Evolutionary conservation across 164 flowering plant genomes (phyloP), one percentile per base, ranked within the genome.

Genomic region (Liriodendron chinense): DNA sequence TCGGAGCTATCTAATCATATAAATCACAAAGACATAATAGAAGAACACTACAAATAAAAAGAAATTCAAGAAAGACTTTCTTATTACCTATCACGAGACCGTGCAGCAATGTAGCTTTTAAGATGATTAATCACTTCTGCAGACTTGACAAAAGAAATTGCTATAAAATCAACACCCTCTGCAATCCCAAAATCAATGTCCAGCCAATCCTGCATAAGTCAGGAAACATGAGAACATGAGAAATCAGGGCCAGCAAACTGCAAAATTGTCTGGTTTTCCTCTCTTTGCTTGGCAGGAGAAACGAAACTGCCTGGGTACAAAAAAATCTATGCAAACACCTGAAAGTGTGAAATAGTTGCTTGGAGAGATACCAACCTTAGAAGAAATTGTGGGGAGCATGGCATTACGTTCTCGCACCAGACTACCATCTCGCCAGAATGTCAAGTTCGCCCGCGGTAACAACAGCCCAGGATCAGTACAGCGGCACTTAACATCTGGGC

Each of bases 311-410:
- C 43, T 34, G 43, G 43, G 43, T 34, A 34, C 43, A 34, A 34
- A 34, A 34, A 34, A 34, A 34, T n/a, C 7, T 34, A 3, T 7
- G 5, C 5, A 34, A 4, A 34, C 5, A 34, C 43, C 43, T 34
- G 43, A 4, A 34, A 34, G 43, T 34, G 43, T 34, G 3, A 6
- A 34, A 34, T 34, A 4, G 43, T 34, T 34, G 43, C 43, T 34
- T 34, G 43, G 43, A 34, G 53, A 77, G 74, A 64, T 23, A 73
- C 82, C 28, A 66, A 93, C 99, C 98, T 96, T 96, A 2, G 99
- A 88, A 68, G 99, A 94, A 76, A 96, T 92, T n/a, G 99, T 96
- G 8, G 98, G 98, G 59, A 96, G 97, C 97, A 94, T 96, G 49
- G 94, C 93, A 87, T 94, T 96, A 7, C 94, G 89, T 79, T 96